Evolutionary conservation across 2,329 filamentous ascomycete genomes (phyloP), one percentile per base, ranked within the genome.

Genomic region (Fusarium proliferatum): DNA sequence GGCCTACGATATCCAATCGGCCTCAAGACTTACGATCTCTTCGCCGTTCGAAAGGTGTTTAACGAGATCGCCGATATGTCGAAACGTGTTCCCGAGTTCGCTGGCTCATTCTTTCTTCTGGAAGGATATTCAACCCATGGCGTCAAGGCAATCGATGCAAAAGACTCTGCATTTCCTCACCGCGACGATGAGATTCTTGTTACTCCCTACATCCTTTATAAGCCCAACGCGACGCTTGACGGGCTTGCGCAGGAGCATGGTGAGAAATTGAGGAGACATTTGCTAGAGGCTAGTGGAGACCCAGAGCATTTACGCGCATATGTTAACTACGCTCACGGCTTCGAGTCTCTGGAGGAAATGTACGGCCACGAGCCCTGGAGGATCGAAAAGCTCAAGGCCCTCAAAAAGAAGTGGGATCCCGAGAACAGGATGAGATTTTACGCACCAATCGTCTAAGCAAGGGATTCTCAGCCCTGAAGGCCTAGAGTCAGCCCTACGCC

Each of bases 361-460:
- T 75, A 75, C 2, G 72, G 67, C 4, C 34, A 69, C 16, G 72
- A 73, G 2, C 15, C 58, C 6, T 72, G 86, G 85, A 81, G 87
- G 17, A 76, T 85, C 72, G 77, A 84, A 57, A 84, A 80, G 62
- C 78, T 89, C 72, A 80, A 76, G 68, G 69, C 71, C 12, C 72
- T 88, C 63, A 88, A 88, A 80, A 71, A 78, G 42, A 82, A 83
- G 71, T 88, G 85, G 71, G 87, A 88, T 73, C 85, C 83, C 3
- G 53, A 81, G 11, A 75, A 77, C 16, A 61, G 63, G 9, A 78
- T 79, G 75, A 71, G 73, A 16, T 77, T 76, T 34, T 79, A 78
- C 23, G 75, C 72, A 7, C 75, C 77, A 2, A 76, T 79, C 56
- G n/a, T 60, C 6, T 76, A 60, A 38, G 46, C 52, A 52, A 57